These are phyloP conservation scores for Clitopilus hobsonii DNA, from an alignment of 768 basidiomycete species.

Conservation along the genomic window DNA sequence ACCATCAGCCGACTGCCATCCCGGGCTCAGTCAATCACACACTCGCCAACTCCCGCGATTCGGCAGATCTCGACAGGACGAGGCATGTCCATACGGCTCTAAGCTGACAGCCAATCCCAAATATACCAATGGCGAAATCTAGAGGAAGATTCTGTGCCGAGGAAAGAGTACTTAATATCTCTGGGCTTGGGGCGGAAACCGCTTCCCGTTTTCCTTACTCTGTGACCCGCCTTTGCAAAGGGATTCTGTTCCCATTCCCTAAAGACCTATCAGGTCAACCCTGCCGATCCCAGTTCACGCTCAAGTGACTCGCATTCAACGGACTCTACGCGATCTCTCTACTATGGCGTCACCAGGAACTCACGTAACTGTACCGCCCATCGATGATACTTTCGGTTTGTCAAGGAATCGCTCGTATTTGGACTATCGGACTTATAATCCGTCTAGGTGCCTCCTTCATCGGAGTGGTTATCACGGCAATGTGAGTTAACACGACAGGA, in stretches of 20 bases:
- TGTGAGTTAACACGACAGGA: slow-evolving; percentile 16
- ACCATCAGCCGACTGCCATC: not conserved
- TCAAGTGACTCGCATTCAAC: not conserved
- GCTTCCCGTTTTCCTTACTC: not conserved
- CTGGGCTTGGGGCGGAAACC: not conserved
- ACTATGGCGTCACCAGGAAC: not conserved
- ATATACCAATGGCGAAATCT: not conserved
- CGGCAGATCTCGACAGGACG: too few species aligned
- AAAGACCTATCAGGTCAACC: not conserved
- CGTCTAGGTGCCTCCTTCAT: slow-evolving; percentile 18
- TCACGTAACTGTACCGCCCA: not conserved
- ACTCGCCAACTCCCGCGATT: not conserved
- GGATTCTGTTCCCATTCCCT: not conserved
- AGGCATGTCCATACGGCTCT: not conserved
- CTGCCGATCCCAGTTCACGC: not conserved
- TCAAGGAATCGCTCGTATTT: too few species aligned
- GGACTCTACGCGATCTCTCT: too few species aligned
- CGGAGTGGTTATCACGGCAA: slow-evolving; percentile 26
- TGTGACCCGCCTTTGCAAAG: not conserved
- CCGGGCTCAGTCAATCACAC: too few species aligned
- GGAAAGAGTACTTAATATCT: not conserved
- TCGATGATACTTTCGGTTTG: slow-evolving; percentile 22
- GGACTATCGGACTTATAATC: slow-evolving; percentile 10
- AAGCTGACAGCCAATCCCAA: not conserved
- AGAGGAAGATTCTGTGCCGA: not conserved